phyloP scores from a whole-genome alignment of 257 asterid genomes.

The Scutellaria minor region DNA sequence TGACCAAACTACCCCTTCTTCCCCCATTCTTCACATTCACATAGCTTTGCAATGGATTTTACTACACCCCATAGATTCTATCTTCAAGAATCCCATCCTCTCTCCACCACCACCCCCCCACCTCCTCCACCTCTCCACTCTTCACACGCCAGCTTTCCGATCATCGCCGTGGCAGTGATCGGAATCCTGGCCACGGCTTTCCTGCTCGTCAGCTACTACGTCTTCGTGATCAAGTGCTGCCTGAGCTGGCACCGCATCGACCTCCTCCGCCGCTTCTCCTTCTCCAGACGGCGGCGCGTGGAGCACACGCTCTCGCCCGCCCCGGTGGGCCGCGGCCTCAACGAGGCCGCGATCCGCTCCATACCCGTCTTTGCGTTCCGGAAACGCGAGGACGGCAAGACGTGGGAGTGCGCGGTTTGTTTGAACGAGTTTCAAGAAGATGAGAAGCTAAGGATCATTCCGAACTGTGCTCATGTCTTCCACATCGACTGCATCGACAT shows the following conservation, averaged over 20 bases:
- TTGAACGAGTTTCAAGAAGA: conserved; percentile 69
- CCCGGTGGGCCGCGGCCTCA: conserved; percentile 61
- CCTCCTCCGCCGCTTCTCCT: conserved; percentile 56
- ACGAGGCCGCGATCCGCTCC: conserved; percentile 64
- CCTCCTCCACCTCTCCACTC: conserved; percentile 47
- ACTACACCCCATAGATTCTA: background rate
- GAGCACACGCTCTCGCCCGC: conserved; percentile 51
- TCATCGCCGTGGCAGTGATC: conserved; percentile 80
- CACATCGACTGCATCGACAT: conserved; percentile 91
- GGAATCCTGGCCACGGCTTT: conserved; percentile 83
- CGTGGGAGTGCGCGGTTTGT: conserved; percentile 75
- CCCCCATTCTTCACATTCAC: too few species aligned
- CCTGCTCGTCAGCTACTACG: conserved; percentile 84
- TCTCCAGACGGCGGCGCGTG: conserved; percentile 51
- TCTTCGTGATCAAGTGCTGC: conserved; percentile 91
- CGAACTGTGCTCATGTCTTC: conserved; percentile 70
- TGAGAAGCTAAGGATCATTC: conserved; percentile 71
- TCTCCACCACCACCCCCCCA: conserved; percentile 37
- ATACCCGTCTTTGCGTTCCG: conserved; percentile 66
- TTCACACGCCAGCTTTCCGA: conserved; percentile 69
- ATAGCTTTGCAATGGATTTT: background rate
- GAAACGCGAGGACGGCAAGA: conserved; percentile 32
- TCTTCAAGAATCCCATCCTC: conserved; percentile 38
- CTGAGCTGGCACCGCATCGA: conserved; percentile 84
- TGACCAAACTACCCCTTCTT: too few species aligned